phyloP scores from a whole-genome alignment of 139 green algal genomes.

The Chlorokybus atmophyticus region DNA sequence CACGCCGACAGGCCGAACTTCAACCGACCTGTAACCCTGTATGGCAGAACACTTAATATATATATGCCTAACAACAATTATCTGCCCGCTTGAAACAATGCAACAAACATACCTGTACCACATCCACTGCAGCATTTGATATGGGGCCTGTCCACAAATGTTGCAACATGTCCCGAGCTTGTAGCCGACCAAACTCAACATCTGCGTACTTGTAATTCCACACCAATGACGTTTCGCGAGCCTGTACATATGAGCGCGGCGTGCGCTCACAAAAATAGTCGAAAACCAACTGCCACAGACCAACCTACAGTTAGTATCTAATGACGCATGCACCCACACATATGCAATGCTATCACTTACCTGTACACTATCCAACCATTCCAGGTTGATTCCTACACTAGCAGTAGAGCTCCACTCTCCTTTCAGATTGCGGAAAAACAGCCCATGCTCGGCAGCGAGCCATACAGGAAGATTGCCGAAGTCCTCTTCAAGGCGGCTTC shows the following conservation, averaged over 20 bases:
- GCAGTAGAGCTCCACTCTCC: constrained; percentile 28
- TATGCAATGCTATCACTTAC: no score
- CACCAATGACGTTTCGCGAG: constrained; percentile 80
- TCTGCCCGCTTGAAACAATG: no score
- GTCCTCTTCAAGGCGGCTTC: constrained; percentile 55
- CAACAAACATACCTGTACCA: constrained; percentile 56
- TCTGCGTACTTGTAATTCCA: constrained; percentile 94
- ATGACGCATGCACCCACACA: no score
- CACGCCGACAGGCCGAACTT: constrained; percentile 79
- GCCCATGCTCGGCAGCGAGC: constrained; percentile 94
- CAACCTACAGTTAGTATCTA: no score
- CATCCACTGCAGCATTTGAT: constrained; percentile 88
- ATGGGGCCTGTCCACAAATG: constrained; percentile 97
- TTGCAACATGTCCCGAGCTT: constrained; percentile 61
- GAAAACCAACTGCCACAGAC: constrained; percentile 66
- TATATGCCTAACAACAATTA: constrained; percentile 28
- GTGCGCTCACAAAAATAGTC: constrained; percentile 98
- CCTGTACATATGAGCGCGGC: constrained; percentile 77
- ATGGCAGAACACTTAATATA: neutral
- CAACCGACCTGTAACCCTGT: constrained; percentile 60
- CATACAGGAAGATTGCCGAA: constrained; percentile 69
- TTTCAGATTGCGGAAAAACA: constrained; percentile 54
- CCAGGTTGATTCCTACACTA: constrained; percentile 38
- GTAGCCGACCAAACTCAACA: constrained; percentile 41
- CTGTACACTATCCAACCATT: constrained; percentile 87